phyloP scores from a whole-genome alignment of 2,329 filamentous ascomycete genomes.

The Pseudopithomyces maydicus region DNA sequence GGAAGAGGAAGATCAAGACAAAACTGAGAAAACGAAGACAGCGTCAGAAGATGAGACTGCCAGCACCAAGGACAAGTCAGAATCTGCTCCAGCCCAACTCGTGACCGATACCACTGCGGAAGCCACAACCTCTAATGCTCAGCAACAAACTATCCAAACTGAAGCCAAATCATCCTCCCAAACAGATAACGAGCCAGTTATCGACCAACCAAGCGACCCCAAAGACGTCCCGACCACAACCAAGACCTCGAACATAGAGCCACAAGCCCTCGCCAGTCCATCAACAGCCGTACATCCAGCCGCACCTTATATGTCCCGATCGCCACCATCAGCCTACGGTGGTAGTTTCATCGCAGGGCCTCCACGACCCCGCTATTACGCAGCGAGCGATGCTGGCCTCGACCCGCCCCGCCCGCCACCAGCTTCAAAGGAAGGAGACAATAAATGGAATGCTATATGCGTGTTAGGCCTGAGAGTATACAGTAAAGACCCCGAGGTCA shows the following conservation, averaged over 20 bases:
- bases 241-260: background rate
- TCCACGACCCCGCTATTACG: background rate
- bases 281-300: background rate
- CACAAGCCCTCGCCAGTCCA: background rate
- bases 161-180: background rate
- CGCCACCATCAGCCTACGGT: background rate
- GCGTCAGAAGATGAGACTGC: background rate
- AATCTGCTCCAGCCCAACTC: background rate
- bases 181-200: too few species aligned
- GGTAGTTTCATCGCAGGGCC: background rate
- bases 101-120: background rate
- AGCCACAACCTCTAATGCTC: background rate
- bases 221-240: background rate
- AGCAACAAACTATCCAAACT: background rate
- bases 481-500: slow-evolving; percentile 34
- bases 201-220: too few species aligned
- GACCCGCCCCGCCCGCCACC: slow-evolving; percentile 7
- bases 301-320: background rate
- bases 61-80: background rate
- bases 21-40: background rate
- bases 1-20: slow-evolving; percentile 6
- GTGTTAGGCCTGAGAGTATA: slow-evolving; percentile 63
- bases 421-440: slow-evolving; percentile 15
- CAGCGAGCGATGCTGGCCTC: background rate
- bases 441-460: slow-evolving; percentile 63